Evolutionary conservation across 352 stramenopile species (phyloP).

Genomic region (Phytopythium sindhum): DNA sequence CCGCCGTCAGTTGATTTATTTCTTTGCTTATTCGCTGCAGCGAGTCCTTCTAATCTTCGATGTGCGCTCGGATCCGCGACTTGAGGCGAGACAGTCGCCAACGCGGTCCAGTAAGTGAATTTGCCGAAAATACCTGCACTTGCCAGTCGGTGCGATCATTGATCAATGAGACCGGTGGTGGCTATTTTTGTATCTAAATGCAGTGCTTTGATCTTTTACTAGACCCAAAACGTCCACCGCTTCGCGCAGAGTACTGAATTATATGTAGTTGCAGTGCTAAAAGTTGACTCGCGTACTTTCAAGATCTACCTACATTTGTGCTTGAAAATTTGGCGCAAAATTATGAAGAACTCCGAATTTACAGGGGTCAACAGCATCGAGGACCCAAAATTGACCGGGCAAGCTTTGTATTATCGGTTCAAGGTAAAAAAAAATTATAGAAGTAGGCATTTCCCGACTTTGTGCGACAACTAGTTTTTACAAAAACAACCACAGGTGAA

Average conservation of each 20-base stretch:
- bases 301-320: background rate
- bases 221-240: no score
- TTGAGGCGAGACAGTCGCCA: constrained; percentile 1
- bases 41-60: background rate
- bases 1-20: background rate
- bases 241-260: no score
- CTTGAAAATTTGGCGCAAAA: background rate
- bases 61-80: background rate
- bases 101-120: background rate
- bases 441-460: no score
- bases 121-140: no score
- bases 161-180: background rate
- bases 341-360: no score
- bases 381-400: no score
- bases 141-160: no score
- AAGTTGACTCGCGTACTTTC: background rate
- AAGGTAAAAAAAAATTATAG: no score
- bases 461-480: no score
- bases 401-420: no score
- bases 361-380: no score
- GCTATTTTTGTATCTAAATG: background rate
- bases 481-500: no score
- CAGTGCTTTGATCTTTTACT: background rate
- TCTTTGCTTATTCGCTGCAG: background rate
- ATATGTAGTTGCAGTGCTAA: background rate